A percentile compares a stretch with the other conserved stretches of the same genome.
Evolutionary conservation across 495 filamentous ascomycete species (phyloP).

Genomic region (Lentithecium fluviatile): DNA sequence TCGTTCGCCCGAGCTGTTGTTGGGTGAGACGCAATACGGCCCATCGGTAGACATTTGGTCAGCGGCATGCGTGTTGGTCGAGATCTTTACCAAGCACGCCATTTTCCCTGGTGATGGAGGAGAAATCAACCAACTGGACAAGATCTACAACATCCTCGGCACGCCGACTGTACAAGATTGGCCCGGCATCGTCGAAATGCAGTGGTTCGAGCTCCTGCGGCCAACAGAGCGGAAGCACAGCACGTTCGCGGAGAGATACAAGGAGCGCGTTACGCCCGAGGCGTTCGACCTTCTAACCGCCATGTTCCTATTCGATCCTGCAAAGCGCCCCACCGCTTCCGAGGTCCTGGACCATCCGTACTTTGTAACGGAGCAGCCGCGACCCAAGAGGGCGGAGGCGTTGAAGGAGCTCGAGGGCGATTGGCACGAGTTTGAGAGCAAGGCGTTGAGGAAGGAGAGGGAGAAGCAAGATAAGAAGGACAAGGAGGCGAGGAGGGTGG

Average conservation of each 20-base stretch:
- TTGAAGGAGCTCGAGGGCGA: slow-evolving; percentile 84
- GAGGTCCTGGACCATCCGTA: slow-evolving; percentile 88
- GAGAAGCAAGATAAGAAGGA: slow-evolving; percentile 78
- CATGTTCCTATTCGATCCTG: slow-evolving; percentile 87
- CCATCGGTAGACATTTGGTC: slow-evolving; percentile 97
- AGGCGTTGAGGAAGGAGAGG: slow-evolving; percentile 87
- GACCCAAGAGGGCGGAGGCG: slow-evolving; percentile 76
- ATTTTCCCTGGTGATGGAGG: slow-evolving; percentile 94
- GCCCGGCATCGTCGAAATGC: slow-evolving; percentile 85
- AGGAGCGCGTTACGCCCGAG: slow-evolving; percentile 60
- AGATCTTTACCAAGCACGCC: slow-evolving; percentile 93
- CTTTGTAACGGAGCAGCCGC: slow-evolving; percentile 80
- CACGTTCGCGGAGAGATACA: slow-evolving; percentile 81
- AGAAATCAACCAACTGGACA: slow-evolving; percentile 94
- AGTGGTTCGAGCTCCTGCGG: slow-evolving; percentile 90
- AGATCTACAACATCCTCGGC: slow-evolving; percentile 89
- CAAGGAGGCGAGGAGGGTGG: slow-evolving; percentile 57
- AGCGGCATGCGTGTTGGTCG: slow-evolving; percentile 92
- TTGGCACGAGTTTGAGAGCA: slow-evolving; percentile 99
- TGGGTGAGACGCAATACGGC: slow-evolving; percentile 93
- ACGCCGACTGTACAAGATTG: slow-evolving; percentile 82
- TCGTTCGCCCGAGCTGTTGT: slow-evolving; percentile 84
- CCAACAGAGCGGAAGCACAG: slow-evolving; percentile 71
- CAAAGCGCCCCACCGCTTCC: slow-evolving; percentile 76
- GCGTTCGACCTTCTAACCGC: slow-evolving; percentile 77